A percentile compares a stretch with the other conserved stretches of the same genome.
phyloP scores from a whole-genome alignment of 1,284 basidiomycete genomes.

The Laetiporus sulphureus region DNA sequence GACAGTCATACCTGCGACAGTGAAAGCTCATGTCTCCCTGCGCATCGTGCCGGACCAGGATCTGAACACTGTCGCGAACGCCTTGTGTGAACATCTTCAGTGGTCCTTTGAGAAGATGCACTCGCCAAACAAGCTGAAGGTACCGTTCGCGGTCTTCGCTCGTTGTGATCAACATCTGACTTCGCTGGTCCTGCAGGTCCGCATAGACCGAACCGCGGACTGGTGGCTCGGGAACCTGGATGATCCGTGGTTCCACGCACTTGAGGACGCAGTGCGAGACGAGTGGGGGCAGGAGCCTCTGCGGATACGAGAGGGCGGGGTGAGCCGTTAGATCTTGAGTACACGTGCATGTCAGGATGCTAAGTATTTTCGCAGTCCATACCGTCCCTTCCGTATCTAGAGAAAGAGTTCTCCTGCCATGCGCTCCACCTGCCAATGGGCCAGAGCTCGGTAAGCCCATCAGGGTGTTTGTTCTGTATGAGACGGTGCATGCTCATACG shows the following conservation, averaged over 20 bases:
- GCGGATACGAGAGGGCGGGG: constrained; percentile 91
- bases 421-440: constrained; percentile 89
- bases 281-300: constrained; percentile 85
- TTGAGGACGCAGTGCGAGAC: constrained; percentile 75
- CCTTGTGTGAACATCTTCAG: constrained; percentile 56
- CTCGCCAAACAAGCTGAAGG: constrained; percentile 71
- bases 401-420: constrained; percentile 81
- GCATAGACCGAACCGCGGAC: constrained; percentile 80
- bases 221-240: constrained; percentile 94
- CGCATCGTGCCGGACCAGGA: constrained; percentile 94
- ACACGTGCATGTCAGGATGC: no score
- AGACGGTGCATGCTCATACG: background rate
- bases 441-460: constrained; percentile 60
- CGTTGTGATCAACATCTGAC: no score
- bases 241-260: constrained; percentile 76
- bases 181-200: constrained; percentile 49
- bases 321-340: no score
- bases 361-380: constrained; percentile 55
- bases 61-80: constrained; percentile 59
- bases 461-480: background rate
- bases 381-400: constrained; percentile 87
- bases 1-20: constrained; percentile 82
- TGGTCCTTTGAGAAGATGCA: constrained; percentile 54
- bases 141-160: constrained; percentile 30
- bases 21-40: constrained; percentile 78